A percentile compares a stretch with the other conserved stretches of the same genome.
phyloP scores from a whole-genome alignment of 768 basidiomycete species.

The Panus rudis region DNA sequence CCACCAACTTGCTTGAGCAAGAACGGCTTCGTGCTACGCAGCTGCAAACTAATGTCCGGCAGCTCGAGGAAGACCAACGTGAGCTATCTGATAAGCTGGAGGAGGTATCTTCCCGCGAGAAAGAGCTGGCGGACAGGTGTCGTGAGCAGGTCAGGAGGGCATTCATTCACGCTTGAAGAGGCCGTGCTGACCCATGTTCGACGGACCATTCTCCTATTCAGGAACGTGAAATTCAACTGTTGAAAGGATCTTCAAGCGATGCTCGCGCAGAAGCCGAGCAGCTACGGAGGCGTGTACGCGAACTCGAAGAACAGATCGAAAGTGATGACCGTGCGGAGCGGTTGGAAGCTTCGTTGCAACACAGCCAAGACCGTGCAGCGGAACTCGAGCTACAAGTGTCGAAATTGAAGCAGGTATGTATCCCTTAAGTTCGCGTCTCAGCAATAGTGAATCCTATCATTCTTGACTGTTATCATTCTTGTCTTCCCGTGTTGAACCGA shows the following conservation, averaged over 20 bases:
- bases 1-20: conserved; percentile 15
- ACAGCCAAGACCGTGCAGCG: conserved; percentile 75
- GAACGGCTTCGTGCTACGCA: conserved; percentile 14
- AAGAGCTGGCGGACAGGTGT: conserved; percentile 39
- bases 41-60: conserved; percentile 29
- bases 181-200: background rate
- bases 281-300: conserved; percentile 52
- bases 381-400: conserved; percentile 79
- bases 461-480: background rate
- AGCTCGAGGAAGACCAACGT: conserved; percentile 34
- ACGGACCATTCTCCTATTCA: conserved; percentile 13
- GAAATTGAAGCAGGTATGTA: conserved; percentile 65
- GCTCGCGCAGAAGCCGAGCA: conserved; percentile 47
- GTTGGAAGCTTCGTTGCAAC: conserved; percentile 64
- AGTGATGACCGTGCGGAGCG: conserved; percentile 76
- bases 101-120: conserved; percentile 43
- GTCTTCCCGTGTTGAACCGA: background rate
- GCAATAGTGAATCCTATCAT: background rate
- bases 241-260: conserved; percentile 47
- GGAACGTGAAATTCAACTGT: conserved; percentile 73
- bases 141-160: conserved; percentile 51
- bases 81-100: conserved; percentile 32
- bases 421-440: background rate
- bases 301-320: conserved; percentile 77
- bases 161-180: background rate